Evolutionary conservation across 2,329 filamentous ascomycete species (phyloP), one percentile per base, ranked within the genome.

Genomic region (Lecanicillium sp.): DNA sequence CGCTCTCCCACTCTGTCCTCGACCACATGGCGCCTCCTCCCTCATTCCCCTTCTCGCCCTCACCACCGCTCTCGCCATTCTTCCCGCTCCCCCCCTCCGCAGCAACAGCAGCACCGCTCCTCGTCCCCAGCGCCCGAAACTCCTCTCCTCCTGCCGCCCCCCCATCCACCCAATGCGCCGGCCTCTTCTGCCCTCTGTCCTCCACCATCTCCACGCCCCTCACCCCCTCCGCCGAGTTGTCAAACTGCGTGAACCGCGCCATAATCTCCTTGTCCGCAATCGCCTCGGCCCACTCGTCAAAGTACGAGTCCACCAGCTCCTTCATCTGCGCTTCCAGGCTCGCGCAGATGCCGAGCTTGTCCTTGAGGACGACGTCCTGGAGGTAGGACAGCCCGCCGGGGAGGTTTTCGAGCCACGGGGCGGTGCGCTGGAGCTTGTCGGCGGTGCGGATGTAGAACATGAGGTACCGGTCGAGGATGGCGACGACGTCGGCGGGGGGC

Each of bases 401-500:
- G 0, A 95, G 76, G 44, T 77, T 78, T 65, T 95, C 90, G 30
- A 95, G 73, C 90, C 90, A 95, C 20, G 88, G 78, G 0, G 90
- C 90, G 21, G 90, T 95, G 42, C 90, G 80, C 66, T 95, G 89
- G 1, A 95, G 79, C 61, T 87, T 90, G 69, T 95, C 90, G 37
- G 88, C 90, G 1, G 90, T 94, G 55, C 89, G 86, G 59, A 95
- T 93, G 69, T 95, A 95, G 72, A 95, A 91, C 68, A 90, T 88
- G 20, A 95, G 77, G 61, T 93, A 95, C 37, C 90, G 83, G 64
- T 95, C 90, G 3, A 95, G 73, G 50, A 95, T 86, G 1, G 87
- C 81, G 8, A 95, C 75, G 8, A 95, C 83, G 58, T 94, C 86
- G 44, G 87, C 81, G 0, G 87, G 86, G 1, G 87, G 81, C 0